phyloP scores from a whole-genome alignment of 306 rosid genomes.

The Albizia julibrissin region DNA sequence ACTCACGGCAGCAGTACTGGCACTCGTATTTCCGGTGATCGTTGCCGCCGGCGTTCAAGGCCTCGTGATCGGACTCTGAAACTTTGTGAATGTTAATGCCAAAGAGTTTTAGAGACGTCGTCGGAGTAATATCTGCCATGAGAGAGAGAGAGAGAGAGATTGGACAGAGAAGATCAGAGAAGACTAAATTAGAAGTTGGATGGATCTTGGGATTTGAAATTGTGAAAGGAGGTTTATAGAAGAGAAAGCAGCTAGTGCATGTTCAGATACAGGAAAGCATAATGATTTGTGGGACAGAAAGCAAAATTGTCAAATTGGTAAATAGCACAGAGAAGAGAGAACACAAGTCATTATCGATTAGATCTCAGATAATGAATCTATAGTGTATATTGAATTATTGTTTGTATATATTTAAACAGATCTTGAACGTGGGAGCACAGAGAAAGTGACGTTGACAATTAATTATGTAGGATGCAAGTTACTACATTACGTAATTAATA shows the following conservation, averaged over 20 bases:
- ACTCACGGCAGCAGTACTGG: slow-evolving; percentile 53
- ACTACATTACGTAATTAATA: not conserved
- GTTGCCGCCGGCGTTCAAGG: not conserved
- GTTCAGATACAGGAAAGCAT: slow-evolving; percentile 6
- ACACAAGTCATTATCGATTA: not conserved
- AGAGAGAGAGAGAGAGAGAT: not conserved
- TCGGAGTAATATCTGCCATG: slow-evolving; percentile 38
- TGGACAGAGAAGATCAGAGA: not conserved
- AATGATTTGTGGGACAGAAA: slow-evolving; percentile 41
- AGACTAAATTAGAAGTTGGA: not conserved
- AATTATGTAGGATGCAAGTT: not conserved
- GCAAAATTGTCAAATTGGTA: not conserved
- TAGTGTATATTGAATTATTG: not conserved
- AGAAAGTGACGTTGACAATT: not conserved
- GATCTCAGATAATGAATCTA: not conserved
- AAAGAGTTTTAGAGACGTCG: slow-evolving; percentile 49
- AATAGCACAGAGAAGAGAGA: slow-evolving; percentile 1
- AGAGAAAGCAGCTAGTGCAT: not conserved
- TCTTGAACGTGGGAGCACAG: not conserved
- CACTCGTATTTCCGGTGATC: slow-evolving; percentile 49
- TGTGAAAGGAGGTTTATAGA: slow-evolving; percentile 23
- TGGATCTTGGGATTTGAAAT: slow-evolving; percentile 1
- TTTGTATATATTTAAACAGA: not conserved
- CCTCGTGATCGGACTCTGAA: slow-evolving; percentile 21
- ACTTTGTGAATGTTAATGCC: slow-evolving; percentile 52